Conservation (phyloP, 192 early-diverging fungal genomes). For the Gonapodya prolifera region DNA sequence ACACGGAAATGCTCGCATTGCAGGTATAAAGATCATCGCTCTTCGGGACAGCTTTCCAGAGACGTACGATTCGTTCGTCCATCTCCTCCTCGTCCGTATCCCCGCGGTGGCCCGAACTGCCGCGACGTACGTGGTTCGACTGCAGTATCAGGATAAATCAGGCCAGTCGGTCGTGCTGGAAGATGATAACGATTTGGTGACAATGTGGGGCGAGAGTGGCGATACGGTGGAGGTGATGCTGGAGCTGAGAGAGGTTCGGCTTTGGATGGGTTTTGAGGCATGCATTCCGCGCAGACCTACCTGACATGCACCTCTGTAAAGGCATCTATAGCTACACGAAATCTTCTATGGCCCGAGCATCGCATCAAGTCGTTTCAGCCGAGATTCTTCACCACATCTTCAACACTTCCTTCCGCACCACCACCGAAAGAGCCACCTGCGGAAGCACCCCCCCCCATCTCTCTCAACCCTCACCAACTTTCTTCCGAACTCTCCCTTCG, state of each 20-base stretch:
- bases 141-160: background rate
- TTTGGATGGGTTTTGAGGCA: no score
- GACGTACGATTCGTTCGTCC: background rate
- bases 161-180: background rate
- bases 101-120: background rate
- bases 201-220: background rate
- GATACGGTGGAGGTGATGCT: background rate
- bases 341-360: background rate
- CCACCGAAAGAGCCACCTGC: slow-evolving; percentile 3
- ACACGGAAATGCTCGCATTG: no score
- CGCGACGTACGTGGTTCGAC: background rate
- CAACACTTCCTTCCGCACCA: background rate
- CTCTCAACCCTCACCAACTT: no score
- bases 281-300: no score
- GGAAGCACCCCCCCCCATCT: slow-evolving; percentile 22
- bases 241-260: background rate
- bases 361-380: background rate
- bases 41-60: background rate
- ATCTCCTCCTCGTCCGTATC: background rate
- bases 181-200: background rate
- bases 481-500: no score
- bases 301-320: background rate
- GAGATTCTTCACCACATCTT: no score
- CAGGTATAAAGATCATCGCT: background rate
- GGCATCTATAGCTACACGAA: background rate